These are phyloP conservation scores for Alisma plantagoaquatica DNA, from an alignment of 106 monocot species.

Conservation along the genomic window DNA sequence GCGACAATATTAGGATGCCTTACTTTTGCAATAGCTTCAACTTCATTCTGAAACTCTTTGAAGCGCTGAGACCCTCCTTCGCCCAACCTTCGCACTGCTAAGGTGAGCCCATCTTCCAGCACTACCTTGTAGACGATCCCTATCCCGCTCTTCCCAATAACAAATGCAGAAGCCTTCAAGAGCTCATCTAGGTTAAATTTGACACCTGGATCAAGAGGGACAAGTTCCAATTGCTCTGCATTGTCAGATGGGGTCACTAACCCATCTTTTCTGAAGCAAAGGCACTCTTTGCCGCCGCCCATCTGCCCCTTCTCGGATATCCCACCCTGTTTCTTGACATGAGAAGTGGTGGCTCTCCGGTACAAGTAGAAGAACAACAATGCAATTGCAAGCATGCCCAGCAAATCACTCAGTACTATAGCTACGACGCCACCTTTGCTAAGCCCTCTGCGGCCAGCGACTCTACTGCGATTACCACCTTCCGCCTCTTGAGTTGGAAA, in stretches of 20 bases:
- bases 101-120: constrained; percentile 45
- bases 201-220: constrained; percentile 31
- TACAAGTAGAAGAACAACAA: constrained; percentile 75
- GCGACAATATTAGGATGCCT: constrained; percentile 51
- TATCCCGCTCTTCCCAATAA: constrained; percentile 57
- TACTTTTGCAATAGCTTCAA: constrained; percentile 51
- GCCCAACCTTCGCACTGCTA: constrained; percentile 65
- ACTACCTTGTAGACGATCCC: constrained; percentile 79
- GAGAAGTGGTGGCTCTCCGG: constrained; percentile 25
- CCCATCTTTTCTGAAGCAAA: constrained; percentile 53
- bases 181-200: constrained; percentile 56
- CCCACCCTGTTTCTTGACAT: constrained; percentile 14
- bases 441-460: constrained; percentile 17
- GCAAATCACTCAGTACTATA: constrained; percentile 52
- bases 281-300: constrained; percentile 29
- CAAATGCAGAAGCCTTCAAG: constrained; percentile 61
- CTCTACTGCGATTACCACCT: background rate
- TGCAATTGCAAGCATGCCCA: constrained; percentile 50
- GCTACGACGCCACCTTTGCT: constrained; percentile 32
- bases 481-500: constrained; percentile 6
- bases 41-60: constrained; percentile 53
- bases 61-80: constrained; percentile 61
- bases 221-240: constrained; percentile 34
- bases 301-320: constrained; percentile 15
- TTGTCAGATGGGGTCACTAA: constrained; percentile 37